A percentile compares a stretch with the other conserved stretches of the same genome.
Evolutionary conservation across 306 rosid genomes (phyloP).

Genomic region (Senna siamea): DNA sequence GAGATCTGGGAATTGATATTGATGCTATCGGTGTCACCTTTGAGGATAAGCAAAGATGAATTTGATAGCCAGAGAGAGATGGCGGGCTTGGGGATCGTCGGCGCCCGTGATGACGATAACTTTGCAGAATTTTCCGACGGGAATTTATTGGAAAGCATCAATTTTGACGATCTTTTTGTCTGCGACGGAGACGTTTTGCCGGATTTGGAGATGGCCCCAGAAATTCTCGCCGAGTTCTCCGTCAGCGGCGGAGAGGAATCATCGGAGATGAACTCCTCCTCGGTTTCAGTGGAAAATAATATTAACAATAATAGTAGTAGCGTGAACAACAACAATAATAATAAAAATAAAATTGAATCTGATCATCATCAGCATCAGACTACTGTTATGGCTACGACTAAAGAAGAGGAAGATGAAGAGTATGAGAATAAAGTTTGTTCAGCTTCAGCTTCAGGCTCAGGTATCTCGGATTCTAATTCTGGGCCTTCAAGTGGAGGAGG

Average conservation of each 20-base stretch:
- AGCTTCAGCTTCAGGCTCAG: neutral
- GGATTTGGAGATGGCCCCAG: conserved; percentile 79
- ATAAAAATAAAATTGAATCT: too few relatives aligned
- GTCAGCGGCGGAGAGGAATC: conserved; percentile 54
- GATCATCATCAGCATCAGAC: too few relatives aligned
- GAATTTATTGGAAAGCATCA: conserved; percentile 67
- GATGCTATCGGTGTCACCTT: conserved; percentile 80
- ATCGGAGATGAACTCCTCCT: conserved; percentile 52
- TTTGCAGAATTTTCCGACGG: conserved; percentile 64
- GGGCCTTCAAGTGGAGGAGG: conserved; percentile 36
- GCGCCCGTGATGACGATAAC: conserved; percentile 44
- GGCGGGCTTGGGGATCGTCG: conserved; percentile 57
- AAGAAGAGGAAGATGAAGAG: conserved; percentile 39
- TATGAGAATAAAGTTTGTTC: conserved; percentile 41
- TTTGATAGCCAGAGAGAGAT: conserved; percentile 52
- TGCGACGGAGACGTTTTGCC: conserved; percentile 70
- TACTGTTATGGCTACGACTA: neutral
- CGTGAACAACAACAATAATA: too few relatives aligned
- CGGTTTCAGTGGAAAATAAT: conserved; percentile 41
- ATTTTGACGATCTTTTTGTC: conserved; percentile 76
- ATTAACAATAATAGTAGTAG: neutral
- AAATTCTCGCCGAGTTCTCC: conserved; percentile 69
- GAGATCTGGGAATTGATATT: conserved; percentile 34
- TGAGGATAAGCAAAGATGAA: conserved; percentile 63
- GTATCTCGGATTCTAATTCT: conserved; percentile 21